phyloP scores from a whole-genome alignment of 1,139 yeast genomes.

The Geotrichum reessii region DNA sequence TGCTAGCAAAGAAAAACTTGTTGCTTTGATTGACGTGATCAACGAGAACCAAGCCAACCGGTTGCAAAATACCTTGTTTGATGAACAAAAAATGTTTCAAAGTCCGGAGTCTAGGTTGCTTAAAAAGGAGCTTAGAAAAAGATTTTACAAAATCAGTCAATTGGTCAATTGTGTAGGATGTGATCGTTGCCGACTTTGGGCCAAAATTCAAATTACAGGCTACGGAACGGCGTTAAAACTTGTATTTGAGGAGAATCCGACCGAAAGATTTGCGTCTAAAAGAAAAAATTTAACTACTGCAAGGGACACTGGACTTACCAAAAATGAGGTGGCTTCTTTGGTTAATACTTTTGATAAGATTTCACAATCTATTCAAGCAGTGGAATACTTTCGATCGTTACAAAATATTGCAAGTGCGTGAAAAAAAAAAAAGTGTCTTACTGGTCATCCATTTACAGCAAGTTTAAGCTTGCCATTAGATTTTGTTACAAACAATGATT shows the following conservation, averaged over 20 bases:
- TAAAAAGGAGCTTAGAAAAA: slow-evolving; percentile 74
- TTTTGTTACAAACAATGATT: too few species aligned
- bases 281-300: slow-evolving; percentile 24
- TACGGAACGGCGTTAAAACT: slow-evolving; percentile 94
- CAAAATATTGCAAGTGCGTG: neutral
- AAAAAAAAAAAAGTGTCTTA: too few species aligned
- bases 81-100: slow-evolving; percentile 49
- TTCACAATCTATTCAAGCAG: slow-evolving; percentile 74
- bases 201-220: slow-evolving; percentile 93
- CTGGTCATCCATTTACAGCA: too few species aligned
- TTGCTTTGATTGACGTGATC: neutral
- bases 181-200: slow-evolving; percentile 97
- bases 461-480: too few species aligned
- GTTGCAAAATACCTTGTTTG: slow-evolving; percentile 38
- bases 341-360: slow-evolving; percentile 88
- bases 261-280: slow-evolving; percentile 31
- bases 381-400: slow-evolving; percentile 54
- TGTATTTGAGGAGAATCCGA: slow-evolving; percentile 66
- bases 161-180: slow-evolving; percentile 98
- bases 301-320: slow-evolving; percentile 47
- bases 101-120: slow-evolving; percentile 45
- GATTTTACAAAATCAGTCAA: slow-evolving; percentile 84
- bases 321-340: slow-evolving; percentile 84
- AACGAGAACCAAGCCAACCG: neutral
- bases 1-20: neutral